Evolutionary conservation across 2,329 filamentous ascomycete species (phyloP).

Genomic region (Bipolaris sorokiniana): DNA sequence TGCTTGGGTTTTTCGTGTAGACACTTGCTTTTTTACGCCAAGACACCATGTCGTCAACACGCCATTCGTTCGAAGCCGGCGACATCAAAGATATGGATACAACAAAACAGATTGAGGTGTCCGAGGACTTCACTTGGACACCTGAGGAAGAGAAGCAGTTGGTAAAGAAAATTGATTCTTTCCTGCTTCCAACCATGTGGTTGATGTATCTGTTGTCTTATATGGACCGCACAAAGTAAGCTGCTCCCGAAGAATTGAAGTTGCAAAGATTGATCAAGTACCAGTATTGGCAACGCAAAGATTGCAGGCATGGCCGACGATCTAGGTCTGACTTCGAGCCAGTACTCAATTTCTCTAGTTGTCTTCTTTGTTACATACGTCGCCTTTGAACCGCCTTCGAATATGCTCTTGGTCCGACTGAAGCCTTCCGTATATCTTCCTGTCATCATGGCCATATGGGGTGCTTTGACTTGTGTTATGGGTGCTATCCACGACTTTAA

Average conservation of each 20-base stretch:
- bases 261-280: not conserved
- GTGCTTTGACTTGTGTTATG: conserved; percentile 59
- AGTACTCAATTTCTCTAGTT: conserved; percentile 60
- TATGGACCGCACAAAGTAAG: conserved; percentile 52
- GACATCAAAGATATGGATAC: conserved; percentile 45
- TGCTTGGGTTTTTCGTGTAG: not conserved
- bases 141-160: conserved; percentile 57
- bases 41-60: conserved; percentile 32
- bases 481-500: conserved; percentile 55
- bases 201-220: conserved; percentile 59
- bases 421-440: conserved; percentile 59
- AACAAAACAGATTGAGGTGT: conserved; percentile 53
- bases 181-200: conserved; percentile 57
- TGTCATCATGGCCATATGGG: conserved; percentile 62
- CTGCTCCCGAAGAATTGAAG: not conserved
- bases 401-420: conserved; percentile 59
- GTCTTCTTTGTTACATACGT: conserved; percentile 63
- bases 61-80: conserved; percentile 26
- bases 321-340: conserved; percentile 53
- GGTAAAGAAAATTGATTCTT: conserved; percentile 57
- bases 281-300: conserved; percentile 57
- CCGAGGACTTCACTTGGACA: conserved; percentile 54
- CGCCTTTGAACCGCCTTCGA: conserved; percentile 61
- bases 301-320: conserved; percentile 59
- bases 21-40: not conserved